Conservation (phyloP, 2,329 filamentous ascomycete species). For the Pestalotiopsis sp. region DNA sequence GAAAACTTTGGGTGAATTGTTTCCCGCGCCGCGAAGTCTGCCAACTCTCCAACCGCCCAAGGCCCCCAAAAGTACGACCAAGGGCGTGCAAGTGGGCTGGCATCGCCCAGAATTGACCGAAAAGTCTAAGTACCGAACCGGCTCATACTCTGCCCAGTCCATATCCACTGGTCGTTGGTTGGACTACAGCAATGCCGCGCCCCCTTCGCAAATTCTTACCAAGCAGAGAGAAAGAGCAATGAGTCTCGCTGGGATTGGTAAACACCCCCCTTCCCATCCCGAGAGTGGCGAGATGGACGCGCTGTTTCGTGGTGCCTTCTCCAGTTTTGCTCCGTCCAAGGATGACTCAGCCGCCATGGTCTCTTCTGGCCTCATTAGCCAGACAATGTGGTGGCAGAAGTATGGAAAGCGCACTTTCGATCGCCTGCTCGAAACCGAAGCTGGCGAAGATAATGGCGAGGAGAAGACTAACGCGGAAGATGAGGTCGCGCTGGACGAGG, state of each 20-base stretch:
- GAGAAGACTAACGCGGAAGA: conserved; percentile 34
- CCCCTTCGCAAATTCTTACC: conserved; percentile 54
- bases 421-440: conserved; percentile 59
- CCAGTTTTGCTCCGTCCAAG: conserved; percentile 75
- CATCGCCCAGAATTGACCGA: conserved; percentile 57
- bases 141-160: conserved; percentile 67
- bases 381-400: conserved; percentile 74
- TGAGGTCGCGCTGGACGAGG: conserved; percentile 46
- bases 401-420: conserved; percentile 67
- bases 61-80: conserved; percentile 69
- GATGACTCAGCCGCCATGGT: conserved; percentile 74
- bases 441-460: conserved; percentile 31
- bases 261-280: conserved; percentile 56
- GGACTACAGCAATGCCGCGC: conserved; percentile 66
- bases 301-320: conserved; percentile 76
- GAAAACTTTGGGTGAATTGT: conserved; percentile 72
- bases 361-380: conserved; percentile 66
- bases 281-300: conserved; percentile 71
- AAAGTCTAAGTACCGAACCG: conserved; percentile 54
- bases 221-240: conserved; percentile 74
- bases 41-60: conserved; percentile 72
- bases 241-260: conserved; percentile 60
- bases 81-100: conserved; percentile 56
- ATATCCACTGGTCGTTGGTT: conserved; percentile 71
- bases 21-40: conserved; percentile 67